Percentiles rank a stretch among this genome's conserved stretches.
Conservation (phyloP, 257 asterid species). For the Nyctanthes arbortristis region DNA sequence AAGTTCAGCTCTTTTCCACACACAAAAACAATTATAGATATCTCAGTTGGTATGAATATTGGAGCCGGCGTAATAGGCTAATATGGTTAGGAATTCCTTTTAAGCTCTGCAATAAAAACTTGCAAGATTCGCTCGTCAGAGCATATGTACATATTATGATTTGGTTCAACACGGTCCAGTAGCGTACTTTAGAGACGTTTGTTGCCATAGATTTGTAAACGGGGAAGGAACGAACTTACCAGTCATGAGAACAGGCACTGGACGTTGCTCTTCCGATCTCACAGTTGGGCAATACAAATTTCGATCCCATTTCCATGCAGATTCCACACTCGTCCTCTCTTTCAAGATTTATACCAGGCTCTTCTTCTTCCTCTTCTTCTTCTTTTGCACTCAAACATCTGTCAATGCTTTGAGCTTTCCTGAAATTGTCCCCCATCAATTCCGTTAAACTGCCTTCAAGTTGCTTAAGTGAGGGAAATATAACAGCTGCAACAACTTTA, state of each 20-base stretch:
- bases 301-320: constrained; percentile 59
- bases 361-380: constrained; percentile 24
- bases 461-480: constrained; percentile 66
- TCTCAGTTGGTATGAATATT: no score
- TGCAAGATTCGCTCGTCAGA: no score
- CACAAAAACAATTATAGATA: no score
- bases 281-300: constrained; percentile 60
- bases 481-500: constrained; percentile 49
- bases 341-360: constrained; percentile 22
- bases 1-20: background rate
- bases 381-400: no score
- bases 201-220: background rate
- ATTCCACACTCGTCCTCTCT: constrained; percentile 69
- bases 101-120: no score
- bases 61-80: no score
- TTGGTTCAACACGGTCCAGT: background rate
- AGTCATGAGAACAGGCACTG: constrained; percentile 52
- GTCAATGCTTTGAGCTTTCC: constrained; percentile 19
- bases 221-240: constrained; percentile 27
- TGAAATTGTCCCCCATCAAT: constrained; percentile 35
- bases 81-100: no score
- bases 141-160: background rate
- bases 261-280: constrained; percentile 70
- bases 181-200: background rate
- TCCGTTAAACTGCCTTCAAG: constrained; percentile 50